A percentile compares a stretch with the other conserved stretches of the same genome.
Conservation (phyloP, 2,329 filamentous ascomycete genomes). For the Fusarium sp. region DNA sequence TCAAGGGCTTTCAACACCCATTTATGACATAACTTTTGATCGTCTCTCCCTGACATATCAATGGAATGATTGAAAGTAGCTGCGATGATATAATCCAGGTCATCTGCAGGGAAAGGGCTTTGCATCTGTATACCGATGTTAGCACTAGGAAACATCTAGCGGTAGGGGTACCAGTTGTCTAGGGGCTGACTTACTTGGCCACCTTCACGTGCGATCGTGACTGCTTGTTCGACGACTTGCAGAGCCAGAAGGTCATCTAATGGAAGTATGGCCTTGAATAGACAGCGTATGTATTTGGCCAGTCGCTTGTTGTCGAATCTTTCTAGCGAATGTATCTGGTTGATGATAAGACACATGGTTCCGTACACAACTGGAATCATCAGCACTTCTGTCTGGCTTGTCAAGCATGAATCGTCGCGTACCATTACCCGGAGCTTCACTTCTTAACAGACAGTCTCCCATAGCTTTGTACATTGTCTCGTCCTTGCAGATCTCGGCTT, state of each 20-base stretch:
- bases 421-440: slow-evolving; percentile 64
- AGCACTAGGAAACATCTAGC: slow-evolving; percentile 20
- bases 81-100: slow-evolving; percentile 81
- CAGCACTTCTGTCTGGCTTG: neutral
- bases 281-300: slow-evolving; percentile 80
- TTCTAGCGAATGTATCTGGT: slow-evolving; percentile 70
- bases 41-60: slow-evolving; percentile 68
- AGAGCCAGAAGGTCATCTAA: slow-evolving; percentile 67
- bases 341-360: slow-evolving; percentile 74
- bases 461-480: slow-evolving; percentile 68
- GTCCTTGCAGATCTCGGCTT: slow-evolving; percentile 57
- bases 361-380: slow-evolving; percentile 58
- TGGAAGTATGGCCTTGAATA: slow-evolving; percentile 75
- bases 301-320: slow-evolving; percentile 68
- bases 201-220: slow-evolving; percentile 62
- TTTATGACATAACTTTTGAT: slow-evolving; percentile 64
- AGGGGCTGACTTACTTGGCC: slow-evolving; percentile 52
- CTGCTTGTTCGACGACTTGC: slow-evolving; percentile 72
- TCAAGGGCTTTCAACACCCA: slow-evolving; percentile 74
- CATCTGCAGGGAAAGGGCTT: slow-evolving; percentile 69
- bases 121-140: slow-evolving; percentile 47
- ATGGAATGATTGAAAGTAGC: slow-evolving; percentile 76
- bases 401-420: slow-evolving; percentile 18
- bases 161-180: neutral
- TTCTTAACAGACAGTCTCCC: slow-evolving; percentile 71